Evolutionary conservation across 192 early-diverging fungal genomes (phyloP).

Genomic region (Phycomyces blakesleeanus): DNA sequence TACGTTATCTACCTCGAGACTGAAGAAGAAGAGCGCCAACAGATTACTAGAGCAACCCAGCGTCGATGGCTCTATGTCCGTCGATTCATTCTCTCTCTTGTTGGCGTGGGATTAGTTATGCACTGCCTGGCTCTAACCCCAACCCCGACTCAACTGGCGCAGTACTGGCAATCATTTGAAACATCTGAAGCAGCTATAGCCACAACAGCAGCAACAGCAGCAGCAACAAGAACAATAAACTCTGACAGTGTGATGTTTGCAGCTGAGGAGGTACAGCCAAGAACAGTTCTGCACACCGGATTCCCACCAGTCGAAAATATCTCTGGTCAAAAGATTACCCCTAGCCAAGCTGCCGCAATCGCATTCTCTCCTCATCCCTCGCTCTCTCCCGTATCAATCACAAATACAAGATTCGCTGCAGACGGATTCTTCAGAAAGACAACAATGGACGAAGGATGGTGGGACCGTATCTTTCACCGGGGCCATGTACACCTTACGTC

Average conservation of each 20-base stretch:
- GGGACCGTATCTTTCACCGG: conserved; percentile 12
- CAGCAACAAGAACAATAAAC: too few species aligned
- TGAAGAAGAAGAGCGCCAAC: not conserved
- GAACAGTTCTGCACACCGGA: conserved; percentile 11
- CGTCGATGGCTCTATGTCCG: conserved; percentile 12
- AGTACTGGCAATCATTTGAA: not conserved
- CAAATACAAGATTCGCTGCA: too few species aligned
- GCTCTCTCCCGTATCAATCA: not conserved
- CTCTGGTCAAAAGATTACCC: not conserved
- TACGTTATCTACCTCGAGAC: not conserved
- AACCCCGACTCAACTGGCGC: not conserved
- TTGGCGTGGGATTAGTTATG: not conserved
- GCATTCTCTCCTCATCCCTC: conserved; percentile 18
- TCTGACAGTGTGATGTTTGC: too few species aligned
- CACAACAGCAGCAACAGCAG: not conserved
- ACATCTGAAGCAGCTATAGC: not conserved
- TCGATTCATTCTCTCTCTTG: conserved; percentile 9
- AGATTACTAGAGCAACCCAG: not conserved
- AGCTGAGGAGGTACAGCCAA: not conserved
- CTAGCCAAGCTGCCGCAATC: not conserved
- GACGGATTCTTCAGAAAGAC: not conserved
- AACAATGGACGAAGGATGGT: conserved; percentile 8
- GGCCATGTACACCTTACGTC: conserved; percentile 11
- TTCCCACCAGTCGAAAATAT: conserved; percentile 19
- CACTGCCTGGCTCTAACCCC: not conserved